Evolutionary conservation across 1,284 basidiomycete genomes (phyloP).

Genomic region (Mycosarcoma maydis): DNA sequence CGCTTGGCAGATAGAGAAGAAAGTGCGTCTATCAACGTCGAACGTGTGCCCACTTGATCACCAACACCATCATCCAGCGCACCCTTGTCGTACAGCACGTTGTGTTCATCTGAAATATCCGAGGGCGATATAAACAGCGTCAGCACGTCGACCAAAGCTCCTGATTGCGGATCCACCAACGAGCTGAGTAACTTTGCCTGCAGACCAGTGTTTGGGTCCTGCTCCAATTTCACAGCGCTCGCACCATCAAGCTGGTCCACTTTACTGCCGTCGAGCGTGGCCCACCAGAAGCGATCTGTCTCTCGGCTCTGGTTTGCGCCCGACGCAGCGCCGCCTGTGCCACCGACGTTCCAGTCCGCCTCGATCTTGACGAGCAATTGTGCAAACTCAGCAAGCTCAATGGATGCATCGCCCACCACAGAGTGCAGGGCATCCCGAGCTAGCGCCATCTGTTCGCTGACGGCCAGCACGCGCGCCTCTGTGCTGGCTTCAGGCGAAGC

Average conservation of each 20-base stretch:
- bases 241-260: background rate
- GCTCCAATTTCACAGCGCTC: constrained; percentile 6
- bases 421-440: constrained; percentile 28
- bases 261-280: constrained; percentile 13
- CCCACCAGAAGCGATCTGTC: constrained; percentile 36
- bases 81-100: constrained; percentile 28
- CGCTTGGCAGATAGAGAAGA: constrained; percentile 33
- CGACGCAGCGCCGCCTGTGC: background rate
- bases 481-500: background rate
- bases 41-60: background rate
- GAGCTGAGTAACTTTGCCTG: constrained; percentile 19
- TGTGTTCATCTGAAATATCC: constrained; percentile 36
- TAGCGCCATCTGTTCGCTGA: constrained; percentile 45
- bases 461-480: constrained; percentile 22
- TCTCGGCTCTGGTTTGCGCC: constrained; percentile 3
- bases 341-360: constrained; percentile 2
- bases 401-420: constrained; percentile 11
- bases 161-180: constrained; percentile 27
- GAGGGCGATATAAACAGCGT: constrained; percentile 35
- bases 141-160: constrained; percentile 35
- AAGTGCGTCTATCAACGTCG: constrained; percentile 11
- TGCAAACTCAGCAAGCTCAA: constrained; percentile 32
- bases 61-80: background rate
- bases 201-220: constrained; percentile 3
- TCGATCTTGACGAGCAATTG: constrained; percentile 24